phyloP scores from a whole-genome alignment of 139 green algal species.

The Nannochloris sp. region DNA sequence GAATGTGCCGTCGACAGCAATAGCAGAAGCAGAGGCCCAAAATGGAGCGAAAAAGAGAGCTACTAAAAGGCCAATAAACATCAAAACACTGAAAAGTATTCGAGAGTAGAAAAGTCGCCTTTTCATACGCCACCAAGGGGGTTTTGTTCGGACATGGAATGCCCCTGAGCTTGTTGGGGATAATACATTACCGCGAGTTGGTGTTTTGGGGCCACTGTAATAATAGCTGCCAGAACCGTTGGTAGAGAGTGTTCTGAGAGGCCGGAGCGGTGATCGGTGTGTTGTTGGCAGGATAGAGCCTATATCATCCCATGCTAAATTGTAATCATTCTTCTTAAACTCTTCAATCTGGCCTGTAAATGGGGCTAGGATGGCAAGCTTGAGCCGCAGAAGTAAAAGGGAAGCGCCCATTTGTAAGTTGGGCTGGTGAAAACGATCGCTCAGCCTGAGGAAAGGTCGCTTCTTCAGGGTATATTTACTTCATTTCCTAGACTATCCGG shows the following conservation, averaged over 20 bases:
- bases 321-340: too few species aligned
- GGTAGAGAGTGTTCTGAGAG: not conserved
- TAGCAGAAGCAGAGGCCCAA: not conserved
- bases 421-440: too few species aligned
- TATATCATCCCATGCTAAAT: too few species aligned
- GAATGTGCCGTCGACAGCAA: constrained; percentile 6
- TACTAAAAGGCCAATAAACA: not conserved
- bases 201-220: too few species aligned
- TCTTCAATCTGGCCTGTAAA: too few species aligned
- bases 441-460: too few species aligned
- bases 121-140: not conserved
- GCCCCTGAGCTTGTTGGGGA: not conserved
- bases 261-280: not conserved
- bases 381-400: too few species aligned
- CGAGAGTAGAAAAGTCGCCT: not conserved
- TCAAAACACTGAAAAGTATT: not conserved
- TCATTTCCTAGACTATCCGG: too few species aligned
- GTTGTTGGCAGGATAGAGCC: not conserved
- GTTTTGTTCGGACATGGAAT: not conserved
- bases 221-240: too few species aligned
- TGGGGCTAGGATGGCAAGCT: too few species aligned
- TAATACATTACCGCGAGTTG: not conserved
- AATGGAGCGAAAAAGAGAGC: not conserved
- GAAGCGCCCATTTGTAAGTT: too few species aligned
- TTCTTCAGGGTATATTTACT: too few species aligned